These are phyloP conservation scores for Fonsecaea pugnacius DNA, from an alignment of 2,329 filamentous ascomycete genomes.

Conservation along the genomic window DNA sequence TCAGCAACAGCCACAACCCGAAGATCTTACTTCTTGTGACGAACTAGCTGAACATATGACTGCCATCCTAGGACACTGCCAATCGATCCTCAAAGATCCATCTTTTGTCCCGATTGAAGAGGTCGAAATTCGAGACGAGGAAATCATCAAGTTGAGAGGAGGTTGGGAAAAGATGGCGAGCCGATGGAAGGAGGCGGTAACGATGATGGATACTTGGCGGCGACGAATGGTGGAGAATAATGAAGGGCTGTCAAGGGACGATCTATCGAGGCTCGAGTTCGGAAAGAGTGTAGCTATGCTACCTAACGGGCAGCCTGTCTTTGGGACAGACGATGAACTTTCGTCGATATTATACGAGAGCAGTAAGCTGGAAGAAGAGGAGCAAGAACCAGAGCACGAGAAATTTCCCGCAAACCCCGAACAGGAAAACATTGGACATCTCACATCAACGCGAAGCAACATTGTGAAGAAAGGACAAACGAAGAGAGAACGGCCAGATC, in stretches of 20 bases:
- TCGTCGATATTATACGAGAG: constrained; percentile 28
- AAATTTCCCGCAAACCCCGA: constrained; percentile 3
- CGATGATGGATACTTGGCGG: constrained; percentile 91
- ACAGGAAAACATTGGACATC: constrained; percentile 2
- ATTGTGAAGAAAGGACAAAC: too few species aligned
- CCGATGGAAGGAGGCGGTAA: constrained; percentile 85
- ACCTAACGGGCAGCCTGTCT: constrained; percentile 42
- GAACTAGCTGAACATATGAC: constrained; percentile 74
- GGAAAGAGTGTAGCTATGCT: constrained; percentile 39
- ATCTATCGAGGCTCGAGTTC: constrained; percentile 50
- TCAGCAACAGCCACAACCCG: constrained; percentile 1
- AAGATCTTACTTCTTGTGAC: constrained; percentile 64
- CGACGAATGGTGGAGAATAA: constrained; percentile 66
- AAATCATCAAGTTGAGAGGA: constrained; percentile 79
- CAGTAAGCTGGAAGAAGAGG: constrained; percentile 25
- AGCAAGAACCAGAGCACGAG: constrained; percentile 6
- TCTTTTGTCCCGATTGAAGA: constrained; percentile 96
- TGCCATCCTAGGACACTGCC: constrained; percentile 76
- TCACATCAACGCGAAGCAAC: constrained; percentile 6
- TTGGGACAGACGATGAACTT: constrained; percentile 37
- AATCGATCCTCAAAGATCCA: constrained; percentile 85
- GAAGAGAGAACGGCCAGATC: neutral
- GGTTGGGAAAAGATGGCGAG: constrained; percentile 94
- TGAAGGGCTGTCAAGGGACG: constrained; percentile 48
- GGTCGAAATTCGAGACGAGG: constrained; percentile 87